Evolutionary conservation across 176 grass and related monocot species (phyloP).

Genomic region (Ampelocalamus luodianensis): DNA sequence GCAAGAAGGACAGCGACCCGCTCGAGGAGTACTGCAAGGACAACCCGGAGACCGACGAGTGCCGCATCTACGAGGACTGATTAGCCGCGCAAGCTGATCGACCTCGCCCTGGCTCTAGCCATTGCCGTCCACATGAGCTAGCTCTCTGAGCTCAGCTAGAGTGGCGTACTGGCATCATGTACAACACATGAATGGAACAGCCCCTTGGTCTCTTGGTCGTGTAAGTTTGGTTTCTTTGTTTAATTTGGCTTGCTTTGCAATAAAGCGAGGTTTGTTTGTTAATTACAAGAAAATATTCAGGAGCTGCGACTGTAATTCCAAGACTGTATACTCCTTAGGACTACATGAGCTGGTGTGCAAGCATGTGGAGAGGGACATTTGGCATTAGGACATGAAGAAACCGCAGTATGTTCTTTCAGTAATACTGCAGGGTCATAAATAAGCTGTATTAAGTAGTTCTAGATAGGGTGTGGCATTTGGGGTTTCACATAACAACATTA

Average conservation of each 20-base stretch:
- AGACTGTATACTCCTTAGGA: background rate
- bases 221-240: conserved; percentile 39
- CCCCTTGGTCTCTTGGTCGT: conserved; percentile 11
- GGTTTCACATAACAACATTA: background rate
- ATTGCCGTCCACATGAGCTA: conserved; percentile 30
- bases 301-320: conserved; percentile 18
- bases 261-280: conserved; percentile 36
- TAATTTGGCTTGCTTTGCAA: conserved; percentile 44
- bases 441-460: background rate
- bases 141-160: background rate
- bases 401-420: too few species aligned
- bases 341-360: background rate
- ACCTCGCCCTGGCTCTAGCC: background rate
- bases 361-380: background rate
- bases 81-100: background rate
- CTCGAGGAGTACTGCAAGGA: conserved; percentile 91
- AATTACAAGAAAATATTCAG: conserved; percentile 29
- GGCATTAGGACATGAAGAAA: background rate
- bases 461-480: background rate
- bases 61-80: conserved; percentile 91
- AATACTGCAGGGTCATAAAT: background rate
- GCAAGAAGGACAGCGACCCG: conserved; percentile 68
- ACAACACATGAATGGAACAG: conserved; percentile 2
- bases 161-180: conserved; percentile 19
- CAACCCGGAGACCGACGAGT: conserved; percentile 85